Evolutionary conservation across 345 rosid species (phyloP).

Genomic region (Linum usitatissimum): DNA sequence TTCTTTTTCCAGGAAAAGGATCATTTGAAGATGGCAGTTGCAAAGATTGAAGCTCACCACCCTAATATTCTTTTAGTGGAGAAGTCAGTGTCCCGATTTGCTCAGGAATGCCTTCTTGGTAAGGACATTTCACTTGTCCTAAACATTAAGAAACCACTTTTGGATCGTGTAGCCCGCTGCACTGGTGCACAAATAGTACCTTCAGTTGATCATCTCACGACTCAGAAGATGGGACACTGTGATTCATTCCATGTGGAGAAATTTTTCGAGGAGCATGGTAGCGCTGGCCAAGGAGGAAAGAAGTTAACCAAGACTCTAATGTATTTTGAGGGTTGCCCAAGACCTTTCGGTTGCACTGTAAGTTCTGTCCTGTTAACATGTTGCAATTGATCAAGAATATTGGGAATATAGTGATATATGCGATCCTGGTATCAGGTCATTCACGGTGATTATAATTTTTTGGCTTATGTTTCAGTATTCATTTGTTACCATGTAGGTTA

Average conservation of each 20-base stretch:
- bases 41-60: slow-evolving; percentile 75
- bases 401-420: neutral
- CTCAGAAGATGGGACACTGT: slow-evolving; percentile 80
- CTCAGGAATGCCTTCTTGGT: slow-evolving; percentile 82
- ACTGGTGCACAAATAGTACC: slow-evolving; percentile 89
- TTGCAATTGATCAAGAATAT: neutral
- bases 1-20: slow-evolving; percentile 72
- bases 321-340: slow-evolving; percentile 96
- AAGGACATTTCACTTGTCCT: slow-evolving; percentile 92
- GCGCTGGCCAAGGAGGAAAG: slow-evolving; percentile 79
- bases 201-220: slow-evolving; percentile 84
- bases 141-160: slow-evolving; percentile 76
- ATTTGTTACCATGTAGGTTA: too few relatives aligned
- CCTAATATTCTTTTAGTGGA: slow-evolving; percentile 88
- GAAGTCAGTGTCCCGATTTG: slow-evolving; percentile 91
- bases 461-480: neutral
- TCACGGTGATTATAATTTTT: too few relatives aligned
- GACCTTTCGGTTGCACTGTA: slow-evolving; percentile 92
- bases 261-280: slow-evolving; percentile 63
- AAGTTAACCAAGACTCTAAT: slow-evolving; percentile 77
- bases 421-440: neutral
- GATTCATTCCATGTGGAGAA: slow-evolving; percentile 77
- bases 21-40: slow-evolving; percentile 93
- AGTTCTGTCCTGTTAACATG: slow-evolving; percentile 20
- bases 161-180: slow-evolving; percentile 89